Percentiles rank a stretch among this genome's conserved stretches.
phyloP scores from a whole-genome alignment of 306 rosid genomes.

The Trichosanthes cucumerina region DNA sequence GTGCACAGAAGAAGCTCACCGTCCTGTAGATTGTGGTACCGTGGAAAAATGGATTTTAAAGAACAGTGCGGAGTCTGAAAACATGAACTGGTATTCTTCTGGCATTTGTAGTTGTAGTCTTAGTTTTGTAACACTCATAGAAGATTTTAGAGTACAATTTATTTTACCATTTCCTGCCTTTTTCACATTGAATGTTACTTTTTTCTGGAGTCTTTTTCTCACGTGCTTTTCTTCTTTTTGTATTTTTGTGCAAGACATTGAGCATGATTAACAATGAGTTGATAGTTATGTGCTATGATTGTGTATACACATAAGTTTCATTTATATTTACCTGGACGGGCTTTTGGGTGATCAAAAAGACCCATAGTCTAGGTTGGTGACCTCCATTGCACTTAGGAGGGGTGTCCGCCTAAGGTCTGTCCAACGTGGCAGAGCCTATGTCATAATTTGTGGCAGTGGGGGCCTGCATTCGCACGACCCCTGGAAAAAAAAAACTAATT shows the following conservation, averaged over 20 bases:
- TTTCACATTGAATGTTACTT: not conserved
- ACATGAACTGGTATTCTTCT: constrained; percentile 43
- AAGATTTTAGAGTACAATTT: not conserved
- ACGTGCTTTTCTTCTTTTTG: not conserved
- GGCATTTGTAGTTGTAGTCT: not conserved
- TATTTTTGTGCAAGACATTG: not conserved
- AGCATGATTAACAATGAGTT: not conserved
- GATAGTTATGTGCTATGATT: not conserved
- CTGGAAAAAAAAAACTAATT: no score
- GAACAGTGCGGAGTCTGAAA: constrained; percentile 68
- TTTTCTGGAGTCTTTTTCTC: not conserved
- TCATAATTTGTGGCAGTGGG: no score
- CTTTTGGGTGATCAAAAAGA: no score
- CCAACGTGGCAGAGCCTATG: no score
- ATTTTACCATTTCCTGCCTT: not conserved
- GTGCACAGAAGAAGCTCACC: constrained; percentile 79
- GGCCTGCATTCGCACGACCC: no score
- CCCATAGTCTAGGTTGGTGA: no score
- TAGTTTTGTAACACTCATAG: not conserved
- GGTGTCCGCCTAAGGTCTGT: no score
- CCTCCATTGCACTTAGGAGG: no score
- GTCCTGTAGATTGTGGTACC: constrained; percentile 75
- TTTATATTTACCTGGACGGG: no score
- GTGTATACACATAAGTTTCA: not conserved
- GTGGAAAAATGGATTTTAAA: constrained; percentile 62